Conservation (phyloP, 78 protist genomes). For the Dictyostelium intermedium region DNA sequence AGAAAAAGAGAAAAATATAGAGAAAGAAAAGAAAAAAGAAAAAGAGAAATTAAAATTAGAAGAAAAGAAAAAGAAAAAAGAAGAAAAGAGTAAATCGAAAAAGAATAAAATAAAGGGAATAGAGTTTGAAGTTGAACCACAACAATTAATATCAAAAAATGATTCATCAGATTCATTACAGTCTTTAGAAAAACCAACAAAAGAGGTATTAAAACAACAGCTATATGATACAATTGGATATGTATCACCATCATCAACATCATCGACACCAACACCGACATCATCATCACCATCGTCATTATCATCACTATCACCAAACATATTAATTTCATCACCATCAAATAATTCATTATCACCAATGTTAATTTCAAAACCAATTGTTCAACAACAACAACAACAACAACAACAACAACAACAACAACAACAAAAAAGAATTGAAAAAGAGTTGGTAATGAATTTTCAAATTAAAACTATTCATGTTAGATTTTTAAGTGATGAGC, state of each 20-base stretch:
- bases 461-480: slow-evolving; percentile 55
- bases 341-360: neutral
- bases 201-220: slow-evolving; percentile 14
- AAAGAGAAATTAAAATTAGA: neutral
- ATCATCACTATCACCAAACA: neutral
- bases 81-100: slow-evolving; percentile 8
- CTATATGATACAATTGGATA: slow-evolving; percentile 45
- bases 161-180: neutral
- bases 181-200: neutral
- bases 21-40: slow-evolving; percentile 35
- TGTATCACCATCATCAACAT: neutral
- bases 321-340: neutral
- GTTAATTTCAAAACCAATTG: neutral
- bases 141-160: neutral
- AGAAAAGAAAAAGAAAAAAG: neutral
- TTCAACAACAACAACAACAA: too few species aligned
- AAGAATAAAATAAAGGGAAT: neutral
- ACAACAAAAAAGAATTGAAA: neutral
- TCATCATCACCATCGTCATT: neutral
- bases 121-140: slow-evolving; percentile 18
- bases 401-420: too few species aligned
- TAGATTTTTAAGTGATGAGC: slow-evolving; percentile 1
- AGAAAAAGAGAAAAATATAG: neutral
- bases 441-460: slow-evolving; percentile 25
- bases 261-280: neutral